Evolutionary conservation across 1,284 basidiomycete genomes (phyloP).

Genomic region (Cutaneotrichosporon mucoides): DNA sequence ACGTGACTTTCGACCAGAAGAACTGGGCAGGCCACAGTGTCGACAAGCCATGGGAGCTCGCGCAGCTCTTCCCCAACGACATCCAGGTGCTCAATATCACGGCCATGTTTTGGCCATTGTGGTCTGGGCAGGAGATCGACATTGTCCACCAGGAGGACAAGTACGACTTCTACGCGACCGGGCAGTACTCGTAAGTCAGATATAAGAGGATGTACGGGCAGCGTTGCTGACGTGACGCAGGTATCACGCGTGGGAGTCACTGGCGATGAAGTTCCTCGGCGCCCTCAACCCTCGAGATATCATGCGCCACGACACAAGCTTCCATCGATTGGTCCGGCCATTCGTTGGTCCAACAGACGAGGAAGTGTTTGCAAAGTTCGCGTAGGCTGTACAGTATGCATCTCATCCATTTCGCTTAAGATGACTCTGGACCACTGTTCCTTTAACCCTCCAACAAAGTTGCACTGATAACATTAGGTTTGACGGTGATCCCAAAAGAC

Average conservation of each 20-base stretch:
- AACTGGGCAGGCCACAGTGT: constrained; percentile 51
- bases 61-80: constrained; percentile 47
- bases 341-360: not conserved
- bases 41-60: constrained; percentile 47
- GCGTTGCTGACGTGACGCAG: constrained; percentile 12
- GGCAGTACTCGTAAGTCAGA: constrained; percentile 46
- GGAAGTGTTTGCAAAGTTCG: not conserved
- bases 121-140: constrained; percentile 45
- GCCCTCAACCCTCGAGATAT: constrained; percentile 41
- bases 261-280: constrained; percentile 46
- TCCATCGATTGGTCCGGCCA: constrained; percentile 45
- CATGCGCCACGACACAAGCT: constrained; percentile 41
- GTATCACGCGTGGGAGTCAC: constrained; percentile 51
- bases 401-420: not conserved
- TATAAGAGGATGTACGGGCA: not conserved
- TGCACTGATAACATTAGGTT: too few species aligned
- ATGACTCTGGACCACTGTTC: too few species aligned
- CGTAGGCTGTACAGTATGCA: not conserved
- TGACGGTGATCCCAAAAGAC: not conserved
- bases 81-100: constrained; percentile 50
- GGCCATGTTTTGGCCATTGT: constrained; percentile 54
- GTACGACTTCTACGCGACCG: constrained; percentile 39
- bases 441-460: too few species aligned
- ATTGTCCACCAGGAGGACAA: constrained; percentile 39
- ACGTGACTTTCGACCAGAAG: constrained; percentile 47